Conservation (phyloP, 805 yeast species). For the Komagataella pseudopastoris region DNA sequence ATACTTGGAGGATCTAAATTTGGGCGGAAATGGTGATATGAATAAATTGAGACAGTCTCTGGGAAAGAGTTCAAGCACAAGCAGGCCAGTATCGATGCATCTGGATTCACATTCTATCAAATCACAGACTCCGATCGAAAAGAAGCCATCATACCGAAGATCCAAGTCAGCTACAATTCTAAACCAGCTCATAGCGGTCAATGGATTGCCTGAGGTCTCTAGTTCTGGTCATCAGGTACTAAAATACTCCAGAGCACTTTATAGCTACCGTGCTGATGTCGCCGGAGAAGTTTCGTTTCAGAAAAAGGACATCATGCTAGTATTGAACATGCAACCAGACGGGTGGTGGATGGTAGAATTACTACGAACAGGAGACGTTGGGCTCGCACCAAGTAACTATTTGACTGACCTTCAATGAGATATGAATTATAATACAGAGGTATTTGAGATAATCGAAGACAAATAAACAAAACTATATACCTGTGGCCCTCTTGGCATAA, state of each 20-base stretch:
- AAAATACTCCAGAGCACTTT: constrained; percentile 38
- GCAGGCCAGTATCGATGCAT: neutral
- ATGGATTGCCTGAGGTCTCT: constrained; percentile 31
- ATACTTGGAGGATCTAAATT: constrained; percentile 30
- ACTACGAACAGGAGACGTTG: constrained; percentile 26
- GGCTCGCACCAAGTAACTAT: constrained; percentile 56
- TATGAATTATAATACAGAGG: neutral
- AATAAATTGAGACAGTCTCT: constrained; percentile 22
- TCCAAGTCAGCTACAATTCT: constrained; percentile 17
- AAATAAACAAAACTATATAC: constrained; percentile 6
- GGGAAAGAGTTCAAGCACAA: constrained; percentile 2
- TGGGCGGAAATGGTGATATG: constrained; percentile 28
- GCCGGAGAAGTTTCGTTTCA: constrained; percentile 49
- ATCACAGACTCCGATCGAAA: constrained; percentile 7
- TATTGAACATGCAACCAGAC: constrained; percentile 47
- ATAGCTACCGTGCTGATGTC: constrained; percentile 44
- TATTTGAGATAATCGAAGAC: constrained; percentile 3
- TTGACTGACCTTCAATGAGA: constrained; percentile 15
- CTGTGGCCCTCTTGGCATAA: constrained; percentile 30
- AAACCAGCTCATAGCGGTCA: constrained; percentile 7
- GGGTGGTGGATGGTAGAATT: constrained; percentile 71
- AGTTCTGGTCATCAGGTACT: constrained; percentile 42
- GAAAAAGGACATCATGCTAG: constrained; percentile 40
- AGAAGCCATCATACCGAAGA: constrained; percentile 4
- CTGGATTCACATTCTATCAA: constrained; percentile 1